These are phyloP conservation scores for Pyrenophora tritici-repentis DNA, from an alignment of 2,329 filamentous ascomycete genomes.

Conservation along the genomic window DNA sequence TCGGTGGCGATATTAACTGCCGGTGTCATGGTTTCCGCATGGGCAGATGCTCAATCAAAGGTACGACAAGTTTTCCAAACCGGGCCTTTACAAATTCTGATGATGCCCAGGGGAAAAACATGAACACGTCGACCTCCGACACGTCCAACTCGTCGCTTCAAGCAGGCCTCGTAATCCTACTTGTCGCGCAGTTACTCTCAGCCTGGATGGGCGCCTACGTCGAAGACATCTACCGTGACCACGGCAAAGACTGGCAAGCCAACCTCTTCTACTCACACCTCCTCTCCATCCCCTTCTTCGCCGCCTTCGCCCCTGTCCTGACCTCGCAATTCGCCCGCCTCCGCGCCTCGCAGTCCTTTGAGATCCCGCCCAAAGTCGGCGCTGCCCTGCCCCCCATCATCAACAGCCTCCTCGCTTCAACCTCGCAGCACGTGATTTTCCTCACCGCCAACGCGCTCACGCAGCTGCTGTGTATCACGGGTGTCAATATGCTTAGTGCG, in stretches of 20 bases:
- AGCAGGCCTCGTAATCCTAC: conserved; percentile 79
- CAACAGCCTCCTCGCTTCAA: conserved; percentile 38
- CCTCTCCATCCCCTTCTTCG: conserved; percentile 75
- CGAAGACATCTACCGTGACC: conserved; percentile 82
- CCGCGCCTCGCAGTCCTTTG: conserved; percentile 65
- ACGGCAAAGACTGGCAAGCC: conserved; percentile 91
- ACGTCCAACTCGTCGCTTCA: conserved; percentile 57
- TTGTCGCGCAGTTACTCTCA: conserved; percentile 85
- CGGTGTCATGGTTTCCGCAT: conserved; percentile 85
- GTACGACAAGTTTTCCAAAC: conserved; percentile 51
- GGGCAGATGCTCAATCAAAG: conserved; percentile 86
- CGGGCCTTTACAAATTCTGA: conserved; percentile 15
- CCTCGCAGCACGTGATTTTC: conserved; percentile 72
- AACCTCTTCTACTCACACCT: conserved; percentile 92
- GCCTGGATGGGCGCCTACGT: conserved; percentile 96
- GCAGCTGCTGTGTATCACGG: conserved; percentile 92
- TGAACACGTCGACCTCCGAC: conserved; percentile 49
- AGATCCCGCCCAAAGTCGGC: conserved; percentile 41
- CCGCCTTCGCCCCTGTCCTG: conserved; percentile 72
- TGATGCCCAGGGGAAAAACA: conserved; percentile 48
- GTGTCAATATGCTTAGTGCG: conserved; percentile 91
- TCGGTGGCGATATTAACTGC: conserved; percentile 83
- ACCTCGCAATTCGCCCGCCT: conserved; percentile 67
- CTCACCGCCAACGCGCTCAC: conserved; percentile 80
- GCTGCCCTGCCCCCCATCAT: conserved; percentile 35